Evolutionary conservation across 805 yeast species (phyloP).

Genomic region (Candida multigemmis): DNA sequence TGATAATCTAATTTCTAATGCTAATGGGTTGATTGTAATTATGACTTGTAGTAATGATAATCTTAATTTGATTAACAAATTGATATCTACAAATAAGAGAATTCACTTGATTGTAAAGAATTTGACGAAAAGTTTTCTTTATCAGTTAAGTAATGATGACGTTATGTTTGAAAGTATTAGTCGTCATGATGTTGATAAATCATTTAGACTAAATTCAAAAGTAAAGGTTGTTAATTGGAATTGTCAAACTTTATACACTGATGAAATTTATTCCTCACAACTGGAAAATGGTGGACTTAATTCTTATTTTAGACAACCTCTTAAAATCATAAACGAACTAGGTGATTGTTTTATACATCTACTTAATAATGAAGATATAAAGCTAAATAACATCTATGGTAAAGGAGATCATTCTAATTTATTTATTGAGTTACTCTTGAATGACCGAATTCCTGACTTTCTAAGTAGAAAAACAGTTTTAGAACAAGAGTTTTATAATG

Average conservation of each 20-base stretch:
- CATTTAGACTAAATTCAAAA: conserved; percentile 10
- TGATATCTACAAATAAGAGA: conserved; percentile 2
- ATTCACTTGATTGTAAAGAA: conserved; percentile 26
- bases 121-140: conserved; percentile 21
- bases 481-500: conserved; percentile 26
- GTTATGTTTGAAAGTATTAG: conserved; percentile 5
- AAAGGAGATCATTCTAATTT: conserved; percentile 51
- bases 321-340: conserved; percentile 36
- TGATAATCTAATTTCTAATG: conserved; percentile 6
- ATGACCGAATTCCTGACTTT: conserved; percentile 24
- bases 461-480: conserved; percentile 23
- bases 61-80: conserved; percentile 8
- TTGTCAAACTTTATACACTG: conserved; percentile 30
- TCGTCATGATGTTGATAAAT: conserved; percentile 3
- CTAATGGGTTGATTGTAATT: conserved; percentile 10
- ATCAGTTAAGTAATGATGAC: conserved; percentile 16
- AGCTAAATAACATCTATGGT: conserved; percentile 46
- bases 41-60: conserved; percentile 6
- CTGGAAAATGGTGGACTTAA: conserved; percentile 24
- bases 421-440: conserved; percentile 34
- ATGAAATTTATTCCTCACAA: conserved; percentile 36
- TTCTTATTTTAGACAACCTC: conserved; percentile 35
- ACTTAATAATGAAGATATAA: conserved; percentile 21
- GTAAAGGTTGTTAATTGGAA: conserved; percentile 41
- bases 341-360: conserved; percentile 42